phyloP scores from a whole-genome alignment of 495 filamentous ascomycete genomes.

The Bacidia gigantensis region DNA sequence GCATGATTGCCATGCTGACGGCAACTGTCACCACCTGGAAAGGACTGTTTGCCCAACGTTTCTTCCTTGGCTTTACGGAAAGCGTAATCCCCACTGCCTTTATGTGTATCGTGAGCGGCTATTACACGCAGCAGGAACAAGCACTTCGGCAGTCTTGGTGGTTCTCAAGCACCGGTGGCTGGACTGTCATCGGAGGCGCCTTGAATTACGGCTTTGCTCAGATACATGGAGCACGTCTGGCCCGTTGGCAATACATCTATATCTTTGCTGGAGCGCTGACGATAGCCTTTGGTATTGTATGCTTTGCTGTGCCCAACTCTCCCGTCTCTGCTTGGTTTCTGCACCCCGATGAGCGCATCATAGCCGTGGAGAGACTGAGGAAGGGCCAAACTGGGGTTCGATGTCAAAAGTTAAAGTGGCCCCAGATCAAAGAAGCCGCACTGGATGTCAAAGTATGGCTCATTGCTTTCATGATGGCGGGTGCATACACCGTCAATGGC shows the following conservation, averaged over 20 bases:
- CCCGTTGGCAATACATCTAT: conserved; percentile 57
- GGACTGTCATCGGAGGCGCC: conserved; percentile 52
- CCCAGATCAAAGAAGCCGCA: conserved; percentile 35
- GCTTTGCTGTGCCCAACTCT: conserved; percentile 41
- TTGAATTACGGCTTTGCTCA: conserved; percentile 60
- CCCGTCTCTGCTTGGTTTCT: conserved; percentile 41
- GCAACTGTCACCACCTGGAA: conserved; percentile 49
- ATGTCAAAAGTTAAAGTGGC: conserved; percentile 36
- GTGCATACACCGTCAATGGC: conserved; percentile 57
- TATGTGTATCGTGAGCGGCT: conserved; percentile 50
- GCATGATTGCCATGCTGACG: conserved; percentile 51
- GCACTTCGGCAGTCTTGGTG: conserved; percentile 54
- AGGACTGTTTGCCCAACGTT: conserved; percentile 55
- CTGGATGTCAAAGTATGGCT: conserved; percentile 40
- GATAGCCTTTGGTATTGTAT: conserved; percentile 49
- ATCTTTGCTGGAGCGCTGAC: conserved; percentile 50
- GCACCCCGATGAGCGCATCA: conserved; percentile 33
- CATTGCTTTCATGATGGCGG: conserved; percentile 42
- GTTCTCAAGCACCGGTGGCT: conserved; percentile 52
- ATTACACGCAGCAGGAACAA: conserved; percentile 57
- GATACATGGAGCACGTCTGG: conserved; percentile 39
- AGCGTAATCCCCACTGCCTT: conserved; percentile 54
- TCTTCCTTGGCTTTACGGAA: conserved; percentile 59
- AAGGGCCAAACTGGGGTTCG: conserved; percentile 39
- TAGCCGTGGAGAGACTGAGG: conserved; percentile 40